Evolutionary conservation across 1,139 yeast species (phyloP), one percentile per base, ranked within the genome.

Genomic region (Oligophagozyma castellii): DNA sequence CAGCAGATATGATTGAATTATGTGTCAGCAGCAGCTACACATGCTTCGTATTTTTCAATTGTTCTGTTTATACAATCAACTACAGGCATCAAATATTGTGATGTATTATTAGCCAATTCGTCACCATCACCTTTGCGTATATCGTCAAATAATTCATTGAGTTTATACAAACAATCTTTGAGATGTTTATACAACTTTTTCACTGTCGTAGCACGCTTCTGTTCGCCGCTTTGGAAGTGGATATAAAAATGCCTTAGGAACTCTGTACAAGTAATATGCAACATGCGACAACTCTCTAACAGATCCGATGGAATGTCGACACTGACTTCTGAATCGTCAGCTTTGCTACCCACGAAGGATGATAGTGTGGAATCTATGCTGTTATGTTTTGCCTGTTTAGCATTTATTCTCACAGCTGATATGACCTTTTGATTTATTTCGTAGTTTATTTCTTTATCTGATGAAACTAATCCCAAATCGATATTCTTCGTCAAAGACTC

Each of bases 201-300:
- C 12, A 70, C 56, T 12, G 60, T 58, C 2, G 45, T 40, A 7
- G 69, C 71, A 35, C 67, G 67, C 14, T 65, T 56, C 12, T 69
- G 61, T 30, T 71, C 76, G 8, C 72, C 70, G 18, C 73, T 67
- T 38, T 65, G 65, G 42, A 69, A 71, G 43, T 70, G 73, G 4
- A 63, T 48, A 77, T 83, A 77, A 46, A 76, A 77, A 48, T 77
- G 86, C 33, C 71, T 65, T 26, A 77, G 49, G 44, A 76, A 76
- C 48, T 77, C 89, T 23, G 73, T 63, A 1, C 83, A 68, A 0
- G 86, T 74, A 2, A 74, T 67, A 45, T 77, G 84, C 12, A 71
- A 59, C 19, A 70, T 46, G 24, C 71, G 46, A 13, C 69, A 48
- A 29, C 57, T 51, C 32, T 67, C 71, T 14, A 66, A 27, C 3